Base-by-base conservation (phyloP, 805 yeast species). In the Limtongozyma cylindracea region DNA sequence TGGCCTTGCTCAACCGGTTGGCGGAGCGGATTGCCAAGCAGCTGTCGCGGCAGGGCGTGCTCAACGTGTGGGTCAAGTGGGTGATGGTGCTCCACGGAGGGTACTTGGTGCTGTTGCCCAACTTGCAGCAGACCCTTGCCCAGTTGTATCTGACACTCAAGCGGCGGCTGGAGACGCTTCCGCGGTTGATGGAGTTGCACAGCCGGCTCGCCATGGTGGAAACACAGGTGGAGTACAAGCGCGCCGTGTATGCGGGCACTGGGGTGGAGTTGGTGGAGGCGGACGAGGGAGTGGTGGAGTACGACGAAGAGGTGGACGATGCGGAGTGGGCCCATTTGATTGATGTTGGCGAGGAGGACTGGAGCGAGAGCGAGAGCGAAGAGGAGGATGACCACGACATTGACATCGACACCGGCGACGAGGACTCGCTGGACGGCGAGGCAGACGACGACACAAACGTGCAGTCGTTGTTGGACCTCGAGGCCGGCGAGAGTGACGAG, bases 291-390 rank as follows among this genome's bases (percentile, higher is more conserved):
- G 67, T 56, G 23, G 71, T 70, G n/a, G 82, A 71, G 31, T 70
- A 69, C 33, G 48, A 63, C 13, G 84, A 71, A 41, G 82, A 69
- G 32, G 38, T 70, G 13, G 70, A 61, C 34, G 66, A 58, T 29
- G 60, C 59, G n/a, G 27, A 23, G 17, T 31, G 29, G 20, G 18
- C 27, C 4, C 34, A 34, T 9, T 13, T 29, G 4, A 23, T 31
- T 17, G 36, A 27, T n/a, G 24, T 28, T 24, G 41, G 37, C 3
- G 28, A 24, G 20, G 32, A 28, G 6, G 29, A 25, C 10, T 6
- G 11, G 11, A 6, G 19, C 18, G 29, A 26, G 14, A 21, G 13
- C 10, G 23, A 21, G 14, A 18, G 20, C 19, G 26, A 26, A 5
- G 25, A 15, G 10, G 19, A 19, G 2, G 28, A 23, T 10, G 26